These are phyloP conservation scores for Nepenthes gracilis DNA, from an alignment of 148 eudicot genomes.

Conservation along the genomic window DNA sequence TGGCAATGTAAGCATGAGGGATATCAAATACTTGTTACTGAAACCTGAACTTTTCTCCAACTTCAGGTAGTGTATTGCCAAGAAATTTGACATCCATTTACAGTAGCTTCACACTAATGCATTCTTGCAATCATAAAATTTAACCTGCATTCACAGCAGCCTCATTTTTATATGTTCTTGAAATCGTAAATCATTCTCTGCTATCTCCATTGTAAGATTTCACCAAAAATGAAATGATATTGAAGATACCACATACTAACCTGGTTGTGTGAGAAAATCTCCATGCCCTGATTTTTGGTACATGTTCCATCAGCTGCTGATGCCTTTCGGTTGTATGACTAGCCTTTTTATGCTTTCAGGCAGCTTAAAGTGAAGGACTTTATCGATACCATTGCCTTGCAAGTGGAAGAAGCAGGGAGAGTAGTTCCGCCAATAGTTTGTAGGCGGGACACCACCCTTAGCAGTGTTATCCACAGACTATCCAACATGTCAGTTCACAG, in stretches of 20 bases:
- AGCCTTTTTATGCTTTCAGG: slow-evolving; percentile 29
- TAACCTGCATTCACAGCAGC: not conserved
- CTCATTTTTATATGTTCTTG: too few relatives aligned
- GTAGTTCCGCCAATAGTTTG: slow-evolving; percentile 58
- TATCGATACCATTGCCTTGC: slow-evolving; percentile 37
- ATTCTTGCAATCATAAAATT: not conserved
- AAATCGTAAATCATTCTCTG: too few relatives aligned
- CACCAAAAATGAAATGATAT: too few relatives aligned
- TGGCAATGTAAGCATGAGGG: slow-evolving; percentile 87
- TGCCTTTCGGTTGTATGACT: not conserved
- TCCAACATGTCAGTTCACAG: slow-evolving; percentile 68
- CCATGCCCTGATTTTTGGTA: too few relatives aligned
- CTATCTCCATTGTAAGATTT: too few relatives aligned
- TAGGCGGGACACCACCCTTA: slow-evolving; percentile 47
- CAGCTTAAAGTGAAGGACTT: slow-evolving; percentile 62
- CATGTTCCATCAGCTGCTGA: too few relatives aligned
- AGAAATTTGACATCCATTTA: not conserved
- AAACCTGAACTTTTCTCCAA: slow-evolving; percentile 62
- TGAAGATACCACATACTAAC: too few relatives aligned
- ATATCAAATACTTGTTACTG: slow-evolving; percentile 68
- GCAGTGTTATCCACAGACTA: slow-evolving; percentile 50
- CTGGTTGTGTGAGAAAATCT: too few relatives aligned
- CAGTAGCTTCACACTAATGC: not conserved
- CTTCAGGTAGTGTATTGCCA: slow-evolving; percentile 39
- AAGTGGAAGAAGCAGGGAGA: slow-evolving; percentile 29